Evolutionary conservation across 176 grass and related monocot genomes (phyloP), one percentile per base, ranked within the genome.

Genomic region (Phyllostachys edulis): DNA sequence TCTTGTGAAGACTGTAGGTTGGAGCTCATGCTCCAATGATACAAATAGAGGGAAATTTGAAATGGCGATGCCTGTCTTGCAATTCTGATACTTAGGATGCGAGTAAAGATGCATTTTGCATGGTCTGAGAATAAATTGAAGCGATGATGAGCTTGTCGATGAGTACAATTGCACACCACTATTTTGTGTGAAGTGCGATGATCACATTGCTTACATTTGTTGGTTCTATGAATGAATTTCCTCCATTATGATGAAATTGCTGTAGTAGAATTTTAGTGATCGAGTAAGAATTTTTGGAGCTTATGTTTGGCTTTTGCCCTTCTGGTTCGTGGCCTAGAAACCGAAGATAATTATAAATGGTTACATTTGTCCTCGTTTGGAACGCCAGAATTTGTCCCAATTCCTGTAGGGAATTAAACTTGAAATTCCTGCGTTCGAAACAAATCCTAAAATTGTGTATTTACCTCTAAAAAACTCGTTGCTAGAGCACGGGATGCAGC

Each of bases 51-150:
- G 32, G 2, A 34, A 34, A 34, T 63, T 61, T 45, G 7, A 57
- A 61, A 69, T 67, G 73, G 10, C 36, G 21, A 41, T 82, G 16
- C 61, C 27, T 68, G 36, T 88, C 55, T 70, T 80, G 64, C 32
- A 44, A 20, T 64, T 29, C 52, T 89, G 26, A 72, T 73, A 41
- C n/a, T 18, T 66, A 67, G 4, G 40, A 36, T 26, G 23, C n/a
- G 66, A 40, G 12, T 29, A 66, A 24, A 32, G 20, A 40, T 66
- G 23, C 21, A 45, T 21, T 88, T 60, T 67, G 52, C 41, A 69
- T 63, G 76, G 27, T 44, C 70, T 68, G n/a, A 10, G 42, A 85
- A 85, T 85, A 84, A 80, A 59, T 29, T 32, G 42, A 76, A 61
- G 9, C 21, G 50, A 62, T 69, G 11, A 81, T 59, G 78, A 37